Percentiles rank a stretch among this genome's conserved stretches.
These are phyloP conservation scores for Tetracentron sinense DNA, from an alignment of 164 flowering plant species.

Conservation along the genomic window DNA sequence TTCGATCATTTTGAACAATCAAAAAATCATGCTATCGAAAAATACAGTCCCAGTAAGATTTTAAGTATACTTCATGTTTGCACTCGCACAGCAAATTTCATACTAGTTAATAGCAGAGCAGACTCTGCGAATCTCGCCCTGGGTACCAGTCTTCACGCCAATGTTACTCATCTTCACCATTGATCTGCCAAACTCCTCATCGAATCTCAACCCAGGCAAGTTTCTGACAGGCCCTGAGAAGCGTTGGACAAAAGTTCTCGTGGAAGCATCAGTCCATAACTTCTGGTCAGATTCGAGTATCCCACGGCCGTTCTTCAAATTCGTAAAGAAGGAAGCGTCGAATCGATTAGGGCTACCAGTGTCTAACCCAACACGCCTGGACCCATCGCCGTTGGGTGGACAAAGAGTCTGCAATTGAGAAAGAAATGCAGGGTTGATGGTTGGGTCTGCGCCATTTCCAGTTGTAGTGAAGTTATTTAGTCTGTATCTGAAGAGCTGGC, in stretches of 20 bases:
- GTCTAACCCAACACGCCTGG: conserved; percentile 40
- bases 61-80: no score
- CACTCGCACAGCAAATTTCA: no score
- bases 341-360: conserved; percentile 35
- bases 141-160: conserved; percentile 43
- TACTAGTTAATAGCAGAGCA: conserved; percentile 51
- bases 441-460: conserved; percentile 39
- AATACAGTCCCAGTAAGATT: no score
- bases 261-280: conserved; percentile 43
- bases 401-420: conserved; percentile 38
- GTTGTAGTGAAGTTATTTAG: conserved; percentile 42
- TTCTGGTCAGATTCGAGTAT: conserved; percentile 56
- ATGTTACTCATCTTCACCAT: conserved; percentile 67
- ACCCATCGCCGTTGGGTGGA: conserved; percentile 40
- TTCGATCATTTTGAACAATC: no score
- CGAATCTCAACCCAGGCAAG: conserved; percentile 30
- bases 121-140: conserved; percentile 49
- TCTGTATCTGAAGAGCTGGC: conserved; percentile 48
- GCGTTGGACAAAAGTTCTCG: conserved; percentile 29
- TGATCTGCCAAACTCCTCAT: conserved; percentile 41
- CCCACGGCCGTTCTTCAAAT: conserved; percentile 40
- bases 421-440: conserved; percentile 38
- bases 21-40: no score
- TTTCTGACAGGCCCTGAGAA: conserved; percentile 32
- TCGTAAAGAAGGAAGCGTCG: conserved; percentile 36